Evolutionary conservation across 306 rosid genomes (phyloP).

Genomic region (Lathyrus oleraceus): DNA sequence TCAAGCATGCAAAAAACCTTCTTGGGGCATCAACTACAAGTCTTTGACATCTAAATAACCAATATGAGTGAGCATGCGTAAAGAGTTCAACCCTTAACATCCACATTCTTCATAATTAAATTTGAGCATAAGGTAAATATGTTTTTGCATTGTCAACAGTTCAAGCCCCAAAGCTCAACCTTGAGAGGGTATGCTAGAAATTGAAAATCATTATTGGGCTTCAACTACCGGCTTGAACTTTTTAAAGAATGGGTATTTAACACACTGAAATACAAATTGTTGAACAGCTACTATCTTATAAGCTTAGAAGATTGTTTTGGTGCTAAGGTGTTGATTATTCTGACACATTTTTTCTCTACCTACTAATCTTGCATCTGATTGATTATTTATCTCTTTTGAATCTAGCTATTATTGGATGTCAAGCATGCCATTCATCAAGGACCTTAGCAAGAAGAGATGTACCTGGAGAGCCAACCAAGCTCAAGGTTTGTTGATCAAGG

Average conservation of each 20-base stretch:
- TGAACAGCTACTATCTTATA: background rate
- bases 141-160: background rate
- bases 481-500: background rate
- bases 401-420: background rate
- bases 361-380: background rate
- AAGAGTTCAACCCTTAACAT: background rate
- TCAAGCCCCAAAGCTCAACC: background rate
- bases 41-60: background rate
- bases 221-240: background rate
- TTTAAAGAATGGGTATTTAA: background rate
- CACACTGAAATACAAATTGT: background rate
- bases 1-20: background rate
- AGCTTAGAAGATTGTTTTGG: background rate
- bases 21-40: background rate
- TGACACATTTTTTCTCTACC: background rate
- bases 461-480: background rate
- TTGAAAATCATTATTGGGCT: background rate
- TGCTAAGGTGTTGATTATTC: background rate
- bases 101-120: background rate
- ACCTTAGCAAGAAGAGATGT: constrained; percentile 3
- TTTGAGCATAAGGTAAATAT: background rate
- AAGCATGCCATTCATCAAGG: background rate
- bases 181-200: background rate
- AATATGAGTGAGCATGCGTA: background rate
- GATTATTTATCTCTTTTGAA: background rate